Evolutionary conservation across 495 filamentous ascomycete genomes (phyloP), one percentile per base, ranked within the genome.

Genomic region (Talaromyces borbonicus): DNA sequence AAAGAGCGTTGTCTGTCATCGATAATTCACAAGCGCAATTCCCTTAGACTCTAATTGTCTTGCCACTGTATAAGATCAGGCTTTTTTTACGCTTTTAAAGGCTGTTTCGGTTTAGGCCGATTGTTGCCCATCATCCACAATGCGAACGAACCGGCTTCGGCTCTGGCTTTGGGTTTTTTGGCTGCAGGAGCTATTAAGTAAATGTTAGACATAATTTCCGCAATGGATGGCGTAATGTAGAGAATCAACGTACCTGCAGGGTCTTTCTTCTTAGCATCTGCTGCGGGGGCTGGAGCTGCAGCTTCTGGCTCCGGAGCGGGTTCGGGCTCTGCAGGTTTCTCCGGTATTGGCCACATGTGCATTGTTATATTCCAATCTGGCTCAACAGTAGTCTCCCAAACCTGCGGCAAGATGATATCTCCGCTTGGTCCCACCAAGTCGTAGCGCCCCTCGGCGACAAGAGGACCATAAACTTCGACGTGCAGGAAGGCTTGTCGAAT

Each of bases 321-420:
- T 31, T 68, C 68, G 6, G 65, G 57, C 12, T 59, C 58, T 39
- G 68, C 68, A 11, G 70, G 68, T 43, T 72, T 72, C 52, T 81
- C 80, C 4, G 76, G 78, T 71, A 95, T 84, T 4, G 90, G 89
- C 90, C 90, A 96, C 87, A 95, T 92, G 52, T 93, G 85, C 90
- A 95, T 95, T 2, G 81, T 89, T 54, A 96, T 83, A 30, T 76
- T 72, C 87, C 86, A 94, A 58, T 90, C 87, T 5, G 87, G 87
- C 62, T 92, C 77, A 35, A 94, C 66, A 37, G 88, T 80, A 43
- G 78, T 86, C 48, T 92, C 87, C 87, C 87, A 94, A 6, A 92
- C 79, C 49, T 85, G 78, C 5, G 86, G 87, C 16, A 94, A 79
- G 51, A 94, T 87, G 53, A 94, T 92, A 52, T 90, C 85, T 46